A percentile compares a stretch with the other conserved stretches of the same genome.
phyloP scores from a whole-genome alignment of 1,284 basidiomycete species.

The Calocybe gambosa region DNA sequence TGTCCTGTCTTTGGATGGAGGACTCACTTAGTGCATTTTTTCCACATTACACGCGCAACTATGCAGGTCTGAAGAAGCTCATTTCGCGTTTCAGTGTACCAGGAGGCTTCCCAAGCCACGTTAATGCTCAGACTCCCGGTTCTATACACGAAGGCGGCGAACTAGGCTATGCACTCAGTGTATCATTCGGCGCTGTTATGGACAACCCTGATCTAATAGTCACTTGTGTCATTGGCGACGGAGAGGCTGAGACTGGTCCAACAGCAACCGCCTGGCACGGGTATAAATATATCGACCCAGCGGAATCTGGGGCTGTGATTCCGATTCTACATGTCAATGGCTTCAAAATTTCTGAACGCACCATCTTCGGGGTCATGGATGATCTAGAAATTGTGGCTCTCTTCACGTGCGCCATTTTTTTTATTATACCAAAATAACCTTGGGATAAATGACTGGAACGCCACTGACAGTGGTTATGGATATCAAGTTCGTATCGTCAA shows the following conservation, averaged over 20 bases:
- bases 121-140: conserved; percentile 80
- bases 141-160: conserved; percentile 89
- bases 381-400: conserved; percentile 70
- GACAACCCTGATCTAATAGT: conserved; percentile 83
- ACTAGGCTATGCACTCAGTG: conserved; percentile 82
- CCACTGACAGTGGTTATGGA: conserved; percentile 76
- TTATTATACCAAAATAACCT: too few relatives aligned
- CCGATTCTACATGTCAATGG: conserved; percentile 84
- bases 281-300: conserved; percentile 87
- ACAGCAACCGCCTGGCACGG: conserved; percentile 82
- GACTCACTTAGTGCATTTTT: conserved; percentile 71
- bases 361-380: conserved; percentile 88
- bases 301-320: conserved; percentile 83
- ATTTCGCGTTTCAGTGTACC: conserved; percentile 61
- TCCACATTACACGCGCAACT: conserved; percentile 63
- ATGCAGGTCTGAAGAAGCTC: conserved; percentile 58
- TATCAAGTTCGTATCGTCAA: conserved; percentile 83
- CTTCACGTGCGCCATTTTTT: conserved; percentile 44
- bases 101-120: conserved; percentile 64
- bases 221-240: conserved; percentile 78
- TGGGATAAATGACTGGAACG: too few relatives aligned
- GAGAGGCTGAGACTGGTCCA: conserved; percentile 84
- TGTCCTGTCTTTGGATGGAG: conserved; percentile 80
- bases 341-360: conserved; percentile 85
- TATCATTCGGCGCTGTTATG: conserved; percentile 82